These are phyloP conservation scores for Angomonas ambiguus DNA, from an alignment of 208 protist species.

Conservation along the genomic window DNA sequence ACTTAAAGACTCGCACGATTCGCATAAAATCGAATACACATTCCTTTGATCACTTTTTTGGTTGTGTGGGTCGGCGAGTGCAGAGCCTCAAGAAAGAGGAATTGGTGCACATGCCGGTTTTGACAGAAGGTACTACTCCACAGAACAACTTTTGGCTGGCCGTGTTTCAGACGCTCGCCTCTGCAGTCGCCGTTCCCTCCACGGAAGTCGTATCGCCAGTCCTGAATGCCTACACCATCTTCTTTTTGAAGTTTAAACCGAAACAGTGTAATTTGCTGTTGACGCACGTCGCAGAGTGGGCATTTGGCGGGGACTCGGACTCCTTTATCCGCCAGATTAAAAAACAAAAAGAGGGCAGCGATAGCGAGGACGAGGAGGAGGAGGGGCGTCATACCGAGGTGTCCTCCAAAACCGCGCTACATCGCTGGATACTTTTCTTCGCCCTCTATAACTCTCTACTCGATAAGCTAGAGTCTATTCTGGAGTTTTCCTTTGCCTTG, in stretches of 20 bases:
- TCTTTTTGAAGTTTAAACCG: slow-evolving; percentile 88
- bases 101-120: slow-evolving; percentile 52
- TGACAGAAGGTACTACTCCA: slow-evolving; percentile 45
- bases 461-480: slow-evolving; percentile 64
- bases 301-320: slow-evolving; percentile 44
- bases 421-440: slow-evolving; percentile 78
- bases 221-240: slow-evolving; percentile 70
- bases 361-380: slow-evolving; percentile 19
- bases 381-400: slow-evolving; percentile 3
- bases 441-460: slow-evolving; percentile 75
- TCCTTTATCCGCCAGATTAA: background rate
- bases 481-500: slow-evolving; percentile 77
- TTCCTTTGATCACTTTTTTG: slow-evolving; percentile 69
- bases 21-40: slow-evolving; percentile 65
- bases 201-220: slow-evolving; percentile 63
- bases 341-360: slow-evolving; percentile 5
- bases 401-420: slow-evolving; percentile 46
- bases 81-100: slow-evolving; percentile 68
- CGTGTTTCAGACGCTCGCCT: slow-evolving; percentile 64
- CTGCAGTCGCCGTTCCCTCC: slow-evolving; percentile 48
- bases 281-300: slow-evolving; percentile 65
- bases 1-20: slow-evolving; percentile 27
- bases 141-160: slow-evolving; percentile 83
- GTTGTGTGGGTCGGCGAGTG: slow-evolving; percentile 58
- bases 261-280: slow-evolving; percentile 69